A percentile compares a stretch with the other conserved stretches of the same genome.
These are phyloP conservation scores for Leishmania mexicana DNA, from an alignment of 208 protist species.

Conservation along the genomic window DNA sequence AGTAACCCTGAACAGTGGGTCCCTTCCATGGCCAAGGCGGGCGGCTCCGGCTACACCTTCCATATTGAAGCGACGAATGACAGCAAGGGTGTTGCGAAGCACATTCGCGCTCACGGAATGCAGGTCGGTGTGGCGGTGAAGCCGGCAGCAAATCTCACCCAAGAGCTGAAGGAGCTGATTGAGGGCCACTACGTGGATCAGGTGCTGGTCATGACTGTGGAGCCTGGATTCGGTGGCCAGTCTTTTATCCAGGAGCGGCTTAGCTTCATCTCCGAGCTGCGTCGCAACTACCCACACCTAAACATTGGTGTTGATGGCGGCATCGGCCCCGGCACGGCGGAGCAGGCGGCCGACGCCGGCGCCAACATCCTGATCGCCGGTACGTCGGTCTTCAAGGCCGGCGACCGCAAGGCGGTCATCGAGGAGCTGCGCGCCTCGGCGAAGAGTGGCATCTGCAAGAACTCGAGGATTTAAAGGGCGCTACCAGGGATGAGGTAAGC, in stretches of 20 bases:
- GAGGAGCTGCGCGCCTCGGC: constrained; percentile 55
- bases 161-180: constrained; percentile 53
- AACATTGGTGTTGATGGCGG: constrained; percentile 99
- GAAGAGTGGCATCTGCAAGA: constrained; percentile 29
- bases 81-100: constrained; percentile 53
- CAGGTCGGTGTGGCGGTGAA: constrained; percentile 97
- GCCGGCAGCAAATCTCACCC: constrained; percentile 88
- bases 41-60: constrained; percentile 94
- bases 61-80: constrained; percentile 94
- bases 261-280: constrained; percentile 94
- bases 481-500: neutral
- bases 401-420: constrained; percentile 46
- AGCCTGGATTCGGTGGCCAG: constrained; percentile 99
- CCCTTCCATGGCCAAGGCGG: constrained; percentile 83
- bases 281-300: constrained; percentile 81
- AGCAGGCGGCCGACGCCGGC: constrained; percentile 92
- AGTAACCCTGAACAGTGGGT: constrained; percentile 92
- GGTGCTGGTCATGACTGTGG: constrained; percentile 99
- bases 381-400: constrained; percentile 93
- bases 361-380: constrained; percentile 99
- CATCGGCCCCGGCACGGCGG: constrained; percentile 93
- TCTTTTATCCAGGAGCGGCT: constrained; percentile 98
- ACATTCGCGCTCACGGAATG: constrained; percentile 79
- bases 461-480: constrained; percentile 1
- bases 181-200: constrained; percentile 94